A percentile compares a stretch with the other conserved stretches of the same genome.
Conservation (phyloP, 345 rosid species). For the Arabis alpina region DNA sequence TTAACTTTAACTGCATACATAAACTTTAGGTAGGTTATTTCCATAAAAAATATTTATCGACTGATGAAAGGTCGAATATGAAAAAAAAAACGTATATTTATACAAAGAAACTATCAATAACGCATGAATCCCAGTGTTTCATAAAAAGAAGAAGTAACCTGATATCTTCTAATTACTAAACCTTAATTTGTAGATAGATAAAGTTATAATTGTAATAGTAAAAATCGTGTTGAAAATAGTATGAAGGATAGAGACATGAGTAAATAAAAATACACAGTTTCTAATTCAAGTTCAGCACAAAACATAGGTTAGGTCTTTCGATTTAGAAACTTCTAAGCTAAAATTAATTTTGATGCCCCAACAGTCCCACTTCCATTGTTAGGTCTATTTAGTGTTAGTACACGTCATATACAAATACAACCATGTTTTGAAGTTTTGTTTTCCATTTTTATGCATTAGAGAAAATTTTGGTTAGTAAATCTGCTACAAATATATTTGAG, state of each 20-base stretch:
- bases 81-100: neutral
- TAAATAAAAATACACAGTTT: constrained; percentile 13
- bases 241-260: constrained; percentile 21
- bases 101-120: too few relatives aligned
- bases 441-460: neutral
- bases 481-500: neutral
- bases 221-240: constrained; percentile 10
- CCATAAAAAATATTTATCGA: neutral
- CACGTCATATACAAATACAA: neutral
- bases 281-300: constrained; percentile 23
- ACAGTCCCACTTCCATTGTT: constrained; percentile 10
- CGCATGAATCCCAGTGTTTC: too few relatives aligned
- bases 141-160: too few relatives aligned
- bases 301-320: constrained; percentile 14
- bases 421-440: neutral
- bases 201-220: neutral
- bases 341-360: constrained; percentile 5
- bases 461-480: neutral
- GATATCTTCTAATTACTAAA: too few relatives aligned
- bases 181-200: neutral
- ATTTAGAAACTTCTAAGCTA: constrained; percentile 9
- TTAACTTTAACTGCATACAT: neutral
- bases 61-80: neutral
- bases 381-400: constrained; percentile 20
- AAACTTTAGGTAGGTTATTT: neutral